Percentiles rank a stretch among this genome's conserved stretches.
These are phyloP conservation scores for Hyaloscypha finlandica DNA, from an alignment of 495 filamentous ascomycete genomes.

Conservation along the genomic window DNA sequence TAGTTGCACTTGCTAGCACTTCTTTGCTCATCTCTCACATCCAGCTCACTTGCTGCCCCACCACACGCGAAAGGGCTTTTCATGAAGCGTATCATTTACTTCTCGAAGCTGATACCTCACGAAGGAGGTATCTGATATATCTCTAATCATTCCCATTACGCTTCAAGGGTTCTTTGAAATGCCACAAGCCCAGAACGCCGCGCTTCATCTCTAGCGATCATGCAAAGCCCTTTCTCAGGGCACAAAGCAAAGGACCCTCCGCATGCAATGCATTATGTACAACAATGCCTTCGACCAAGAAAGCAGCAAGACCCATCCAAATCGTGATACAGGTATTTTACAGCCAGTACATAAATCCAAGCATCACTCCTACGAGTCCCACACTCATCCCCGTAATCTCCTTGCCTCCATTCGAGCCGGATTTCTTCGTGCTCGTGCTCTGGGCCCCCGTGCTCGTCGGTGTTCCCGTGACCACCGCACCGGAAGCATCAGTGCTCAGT, in stretches of 20 bases:
- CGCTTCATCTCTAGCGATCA: neutral
- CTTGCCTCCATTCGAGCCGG: conserved; percentile 40
- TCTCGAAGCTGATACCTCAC: too few relatives aligned
- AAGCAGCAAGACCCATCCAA: conserved; percentile 6
- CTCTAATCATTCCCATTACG: neutral
- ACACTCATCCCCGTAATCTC: conserved; percentile 56
- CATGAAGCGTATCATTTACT: too few relatives aligned
- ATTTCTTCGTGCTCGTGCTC: conserved; percentile 22
- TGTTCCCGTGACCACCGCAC: neutral
- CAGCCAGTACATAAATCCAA: conserved; percentile 55
- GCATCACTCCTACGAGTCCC: conserved; percentile 53
- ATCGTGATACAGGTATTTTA: conserved; percentile 24
- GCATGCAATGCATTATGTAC: conserved; percentile 13
- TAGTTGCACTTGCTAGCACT: too few relatives aligned
- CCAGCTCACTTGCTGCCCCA: too few relatives aligned
- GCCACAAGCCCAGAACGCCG: neutral
- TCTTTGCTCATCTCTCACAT: too few relatives aligned
- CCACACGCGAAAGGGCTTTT: too few relatives aligned
- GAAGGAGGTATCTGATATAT: neutral
- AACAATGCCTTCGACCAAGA: conserved; percentile 3
- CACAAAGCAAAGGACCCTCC: neutral
- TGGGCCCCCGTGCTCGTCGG: conserved; percentile 14
- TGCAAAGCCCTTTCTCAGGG: neutral
- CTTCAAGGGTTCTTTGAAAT: neutral
- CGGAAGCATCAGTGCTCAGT: conserved; percentile 24